These are phyloP conservation scores for Nyctanthes arbortristis DNA, from an alignment of 257 asterid genomes.

Conservation along the genomic window DNA sequence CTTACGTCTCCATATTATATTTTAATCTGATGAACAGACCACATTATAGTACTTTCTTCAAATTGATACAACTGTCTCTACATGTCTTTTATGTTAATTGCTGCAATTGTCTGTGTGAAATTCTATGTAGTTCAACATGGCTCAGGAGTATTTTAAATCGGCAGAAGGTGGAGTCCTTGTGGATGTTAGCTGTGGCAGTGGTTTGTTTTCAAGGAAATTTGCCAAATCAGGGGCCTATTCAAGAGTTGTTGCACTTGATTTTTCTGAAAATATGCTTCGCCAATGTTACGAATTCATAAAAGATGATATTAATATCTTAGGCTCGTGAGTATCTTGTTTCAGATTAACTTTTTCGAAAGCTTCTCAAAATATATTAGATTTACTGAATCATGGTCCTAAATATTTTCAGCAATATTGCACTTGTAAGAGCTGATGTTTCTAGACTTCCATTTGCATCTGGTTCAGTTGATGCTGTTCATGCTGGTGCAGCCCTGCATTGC, in stretches of 20 bases:
- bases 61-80: slow-evolving; percentile 1
- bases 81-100: slow-evolving; percentile 14
- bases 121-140: slow-evolving; percentile 81
- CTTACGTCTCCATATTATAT: not conserved
- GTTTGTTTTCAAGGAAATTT: slow-evolving; percentile 89
- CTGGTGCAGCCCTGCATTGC: slow-evolving; percentile 99
- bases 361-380: slow-evolving; percentile 5
- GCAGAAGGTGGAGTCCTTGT: slow-evolving; percentile 85
- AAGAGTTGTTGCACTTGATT: slow-evolving; percentile 81
- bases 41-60: not conserved
- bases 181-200: slow-evolving; percentile 97
- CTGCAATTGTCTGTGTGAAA: slow-evolving; percentile 4
- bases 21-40: not conserved
- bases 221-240: slow-evolving; percentile 80
- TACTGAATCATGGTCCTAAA: not conserved
- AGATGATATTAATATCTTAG: slow-evolving; percentile 55
- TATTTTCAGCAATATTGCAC: slow-evolving; percentile 71
- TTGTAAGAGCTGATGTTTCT: slow-evolving; percentile 95
- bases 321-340: slow-evolving; percentile 58
- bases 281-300: slow-evolving; percentile 83
- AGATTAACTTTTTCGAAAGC: slow-evolving; percentile 3
- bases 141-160: slow-evolving; percentile 77
- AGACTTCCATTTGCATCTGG: slow-evolving; percentile 89
- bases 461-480: slow-evolving; percentile 89
- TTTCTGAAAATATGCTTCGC: slow-evolving; percentile 96